phyloP scores from a whole-genome alignment of 2,329 filamentous ascomycete species.

The Rugonectria rugulosa region DNA sequence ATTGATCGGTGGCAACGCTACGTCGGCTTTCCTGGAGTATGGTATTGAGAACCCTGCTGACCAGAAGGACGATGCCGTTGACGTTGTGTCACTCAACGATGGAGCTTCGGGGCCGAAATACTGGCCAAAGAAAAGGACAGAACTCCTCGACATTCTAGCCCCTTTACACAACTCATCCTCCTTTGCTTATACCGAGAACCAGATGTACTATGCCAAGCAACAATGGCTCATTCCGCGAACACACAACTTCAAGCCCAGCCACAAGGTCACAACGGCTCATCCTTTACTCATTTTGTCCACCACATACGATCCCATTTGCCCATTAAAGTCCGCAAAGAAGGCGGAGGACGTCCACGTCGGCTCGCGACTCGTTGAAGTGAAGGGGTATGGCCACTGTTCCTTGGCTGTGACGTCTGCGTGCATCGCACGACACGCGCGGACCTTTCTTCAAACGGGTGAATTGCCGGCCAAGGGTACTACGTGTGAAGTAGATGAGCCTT shows the following conservation, averaged over 20 bases:
- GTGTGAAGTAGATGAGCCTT: constrained; percentile 49
- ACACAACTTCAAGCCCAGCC: constrained; percentile 37
- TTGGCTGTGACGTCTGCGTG: constrained; percentile 48
- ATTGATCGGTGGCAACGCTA: constrained; percentile 51
- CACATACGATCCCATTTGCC: constrained; percentile 59
- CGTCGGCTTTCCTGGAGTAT: constrained; percentile 47
- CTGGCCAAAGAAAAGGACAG: constrained; percentile 44
- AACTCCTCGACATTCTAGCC: constrained; percentile 44
- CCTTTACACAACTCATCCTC: constrained; percentile 43
- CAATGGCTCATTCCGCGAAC: constrained; percentile 42
- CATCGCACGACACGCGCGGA: constrained; percentile 44
- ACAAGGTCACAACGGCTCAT: constrained; percentile 43
- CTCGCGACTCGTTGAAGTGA: constrained; percentile 49
- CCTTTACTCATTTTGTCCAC: constrained; percentile 44
- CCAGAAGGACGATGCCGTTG: constrained; percentile 33
- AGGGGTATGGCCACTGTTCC: constrained; percentile 54
- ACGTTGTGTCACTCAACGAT: constrained; percentile 41
- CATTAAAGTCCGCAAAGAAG: constrained; percentile 47
- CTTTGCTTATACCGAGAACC: constrained; percentile 38
- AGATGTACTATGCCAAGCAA: constrained; percentile 31
- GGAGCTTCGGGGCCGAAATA: constrained; percentile 28
- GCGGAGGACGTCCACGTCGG: constrained; percentile 47
- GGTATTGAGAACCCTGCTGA: constrained; percentile 27
- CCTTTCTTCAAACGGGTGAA: constrained; percentile 48
- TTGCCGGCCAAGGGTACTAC: constrained; percentile 45